Conservation (phyloP, 768 basidiomycete species). For the Suillus spraguei region DNA sequence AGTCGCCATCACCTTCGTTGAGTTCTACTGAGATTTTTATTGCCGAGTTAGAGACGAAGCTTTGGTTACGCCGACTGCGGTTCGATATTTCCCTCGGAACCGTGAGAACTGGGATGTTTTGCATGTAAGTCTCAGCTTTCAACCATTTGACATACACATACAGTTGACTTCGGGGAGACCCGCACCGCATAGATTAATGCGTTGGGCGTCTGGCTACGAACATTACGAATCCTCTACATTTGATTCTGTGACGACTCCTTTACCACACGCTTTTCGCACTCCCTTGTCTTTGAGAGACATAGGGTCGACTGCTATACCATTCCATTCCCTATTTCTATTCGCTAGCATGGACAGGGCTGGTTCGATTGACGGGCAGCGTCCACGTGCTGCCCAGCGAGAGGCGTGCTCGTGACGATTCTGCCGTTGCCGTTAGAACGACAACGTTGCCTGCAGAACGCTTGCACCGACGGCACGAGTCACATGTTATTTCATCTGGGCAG, state of each 20-base stretch:
- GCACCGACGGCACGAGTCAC: not conserved
- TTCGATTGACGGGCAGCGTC: not conserved
- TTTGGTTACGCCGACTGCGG: too few species aligned
- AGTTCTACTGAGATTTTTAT: too few species aligned
- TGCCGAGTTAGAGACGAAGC: too few species aligned
- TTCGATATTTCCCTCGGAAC: too few species aligned
- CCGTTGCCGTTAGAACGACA: not conserved
- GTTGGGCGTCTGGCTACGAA: not conserved
- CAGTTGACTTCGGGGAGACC: not conserved
- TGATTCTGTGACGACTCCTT: not conserved
- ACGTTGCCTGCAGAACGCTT: not conserved
- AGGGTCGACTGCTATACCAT: too few species aligned
- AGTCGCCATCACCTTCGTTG: too few species aligned
- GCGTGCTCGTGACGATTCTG: not conserved
- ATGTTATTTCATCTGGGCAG: not conserved
- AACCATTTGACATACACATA: too few species aligned
- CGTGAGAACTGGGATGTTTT: too few species aligned
- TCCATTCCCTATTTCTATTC: not conserved
- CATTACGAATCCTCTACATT: not conserved
- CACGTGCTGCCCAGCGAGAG: too few species aligned
- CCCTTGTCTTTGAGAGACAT: not conserved
- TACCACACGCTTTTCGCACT: not conserved
- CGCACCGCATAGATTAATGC: not conserved
- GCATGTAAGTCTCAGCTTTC: too few species aligned
- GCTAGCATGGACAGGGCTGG: too few species aligned